Evolutionary conservation across 129 eudicot genomes (phyloP).

Genomic region (Helichrysum umbraculigerum): DNA sequence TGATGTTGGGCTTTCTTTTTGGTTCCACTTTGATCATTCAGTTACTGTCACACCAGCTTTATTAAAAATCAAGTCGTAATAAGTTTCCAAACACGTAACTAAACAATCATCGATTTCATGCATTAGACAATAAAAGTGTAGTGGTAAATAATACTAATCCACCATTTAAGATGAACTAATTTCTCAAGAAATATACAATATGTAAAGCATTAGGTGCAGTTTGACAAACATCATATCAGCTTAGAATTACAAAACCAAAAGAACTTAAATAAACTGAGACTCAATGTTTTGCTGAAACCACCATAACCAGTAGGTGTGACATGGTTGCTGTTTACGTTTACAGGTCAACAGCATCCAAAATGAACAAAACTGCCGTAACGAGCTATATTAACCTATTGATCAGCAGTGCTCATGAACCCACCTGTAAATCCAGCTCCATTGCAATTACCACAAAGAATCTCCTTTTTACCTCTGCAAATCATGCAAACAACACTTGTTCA

Average conservation of each 20-base stretch:
- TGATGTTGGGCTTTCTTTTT: no score
- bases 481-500: conserved; percentile 17
- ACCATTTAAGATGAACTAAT: background rate
- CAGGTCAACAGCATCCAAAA: conserved; percentile 2
- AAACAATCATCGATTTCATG: background rate
- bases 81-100: no score
- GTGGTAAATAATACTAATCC: background rate
- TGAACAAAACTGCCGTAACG: conserved; percentile 17
- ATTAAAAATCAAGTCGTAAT: no score
- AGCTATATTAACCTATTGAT: conserved; percentile 19
- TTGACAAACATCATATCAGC: background rate
- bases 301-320: conserved; percentile 4
- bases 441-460: conserved; percentile 71
- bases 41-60: no score
- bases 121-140: background rate
- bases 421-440: conserved; percentile 87
- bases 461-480: conserved; percentile 65
- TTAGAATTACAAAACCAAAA: background rate
- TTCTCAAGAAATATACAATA: background rate
- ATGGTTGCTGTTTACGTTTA: conserved; percentile 7
- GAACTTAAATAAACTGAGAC: conserved; percentile 14
- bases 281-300: conserved; percentile 7
- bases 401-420: conserved; percentile 73
- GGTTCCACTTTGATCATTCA: no score
- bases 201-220: background rate